Evolutionary conservation across 495 filamentous ascomycete species (phyloP), one percentile per base, ranked within the genome.

Genomic region (Penicillium crystallinum): DNA sequence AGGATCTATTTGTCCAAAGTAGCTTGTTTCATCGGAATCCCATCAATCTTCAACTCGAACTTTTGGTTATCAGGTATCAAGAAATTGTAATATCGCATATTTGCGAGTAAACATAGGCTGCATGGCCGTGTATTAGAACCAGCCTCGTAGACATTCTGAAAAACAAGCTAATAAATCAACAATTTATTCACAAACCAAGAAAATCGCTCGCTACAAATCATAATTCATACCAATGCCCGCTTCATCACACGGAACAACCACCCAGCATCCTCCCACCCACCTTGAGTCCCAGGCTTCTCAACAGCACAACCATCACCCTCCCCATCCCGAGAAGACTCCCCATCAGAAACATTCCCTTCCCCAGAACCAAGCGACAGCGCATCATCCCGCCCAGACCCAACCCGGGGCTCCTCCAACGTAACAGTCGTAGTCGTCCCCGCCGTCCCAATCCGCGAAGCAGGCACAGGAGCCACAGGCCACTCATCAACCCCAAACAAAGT

Each of bases 191-290:
- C 27, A 49, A 23, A 49, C 25, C 41, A 43, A 6, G 7, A 18
- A 22, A 8, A 33, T 49, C 49, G 23, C 33, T 33, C 21, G 34
- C 37, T 38, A 22, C 22, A 48, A 30, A 11, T 48, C 46, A 31
- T 42, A 59, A 42, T 42, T 73, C 67, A 88, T 47, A 88, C 64
- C 19, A 95, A 66, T 18, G 88, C 82, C 54, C 84, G 88, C 31
- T 81, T 85, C 19, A 88, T 85, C 43, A 91, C 82, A 40, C 81
- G 84, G 43, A 95, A 71, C 52, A 96, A 68, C 91, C 89, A 96
- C 22, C 85, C 80, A 31, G 88, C 90, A 73, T 95, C 91, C 52
- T 85, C 79, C 90, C 88, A 95, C 8, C 80, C 83, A 12, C 84
- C 72, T 47, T 76, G 67, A n/a, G 72, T 64, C 31, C 62, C 73